Evolutionary conservation across 2,329 filamentous ascomycete species (phyloP).

Genomic region (Aspergillus sp.): DNA sequence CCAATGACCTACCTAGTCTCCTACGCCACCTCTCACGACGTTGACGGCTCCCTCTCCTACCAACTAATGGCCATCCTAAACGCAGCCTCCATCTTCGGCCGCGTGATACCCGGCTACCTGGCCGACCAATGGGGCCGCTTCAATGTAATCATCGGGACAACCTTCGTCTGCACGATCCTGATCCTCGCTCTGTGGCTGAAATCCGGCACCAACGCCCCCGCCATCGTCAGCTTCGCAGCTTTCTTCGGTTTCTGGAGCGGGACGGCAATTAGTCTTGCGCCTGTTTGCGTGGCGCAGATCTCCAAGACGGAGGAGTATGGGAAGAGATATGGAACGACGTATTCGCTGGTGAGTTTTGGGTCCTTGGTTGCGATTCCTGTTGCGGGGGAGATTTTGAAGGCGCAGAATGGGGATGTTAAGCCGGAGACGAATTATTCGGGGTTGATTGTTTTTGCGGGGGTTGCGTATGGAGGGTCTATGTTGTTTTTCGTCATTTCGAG

Average conservation of each 20-base stretch:
- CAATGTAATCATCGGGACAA: conserved; percentile 21
- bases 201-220: conserved; percentile 6
- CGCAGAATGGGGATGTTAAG: background rate
- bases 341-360: conserved; percentile 19
- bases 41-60: conserved; percentile 21
- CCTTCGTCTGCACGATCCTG: conserved; percentile 10
- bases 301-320: conserved; percentile 38
- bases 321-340: conserved; percentile 29
- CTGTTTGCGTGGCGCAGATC: conserved; percentile 42
- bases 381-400: conserved; percentile 8
- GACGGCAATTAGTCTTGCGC: conserved; percentile 30
- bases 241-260: conserved; percentile 33
- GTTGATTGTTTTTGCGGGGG: conserved; percentile 17
- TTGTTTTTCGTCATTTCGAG: conserved; percentile 18
- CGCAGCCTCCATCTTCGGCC: conserved; percentile 22
- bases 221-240: conserved; percentile 15
- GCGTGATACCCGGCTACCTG: conserved; percentile 24
- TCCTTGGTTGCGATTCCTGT: conserved; percentile 16
- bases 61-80: conserved; percentile 27
- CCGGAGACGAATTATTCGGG: conserved; percentile 8
- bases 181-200: conserved; percentile 20
- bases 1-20: conserved; percentile 30
- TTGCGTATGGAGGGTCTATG: conserved; percentile 17
- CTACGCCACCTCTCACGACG: conserved; percentile 21
- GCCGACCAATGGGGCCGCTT: conserved; percentile 30